Evolutionary conservation across 148 eudicot genomes (phyloP).

Genomic region (Vaccinium corymbosum): DNA sequence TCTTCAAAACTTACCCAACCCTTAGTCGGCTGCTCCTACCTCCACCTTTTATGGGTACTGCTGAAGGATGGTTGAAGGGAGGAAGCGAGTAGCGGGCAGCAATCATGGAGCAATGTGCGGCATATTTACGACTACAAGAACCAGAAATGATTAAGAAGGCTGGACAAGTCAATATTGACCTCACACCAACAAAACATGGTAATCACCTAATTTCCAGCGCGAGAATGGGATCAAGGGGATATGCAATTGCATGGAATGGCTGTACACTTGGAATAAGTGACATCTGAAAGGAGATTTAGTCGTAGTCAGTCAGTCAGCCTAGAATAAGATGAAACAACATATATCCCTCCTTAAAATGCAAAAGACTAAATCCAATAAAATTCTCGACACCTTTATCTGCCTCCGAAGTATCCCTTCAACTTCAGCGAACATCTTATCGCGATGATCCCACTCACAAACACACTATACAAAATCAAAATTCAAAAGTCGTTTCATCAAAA

Average conservation of each 20-base stretch:
- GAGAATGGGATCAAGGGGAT: slow-evolving; percentile 92
- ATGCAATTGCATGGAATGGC: slow-evolving; percentile 98
- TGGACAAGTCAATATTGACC: background rate
- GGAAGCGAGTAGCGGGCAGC: slow-evolving; percentile 86
- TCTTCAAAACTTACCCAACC: slow-evolving; percentile 60
- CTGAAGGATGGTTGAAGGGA: slow-evolving; percentile 68
- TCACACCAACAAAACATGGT: slow-evolving; percentile 5
- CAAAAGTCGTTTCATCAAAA: background rate
- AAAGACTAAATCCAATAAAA: background rate
- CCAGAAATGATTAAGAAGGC: background rate
- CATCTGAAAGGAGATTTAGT: slow-evolving; percentile 46
- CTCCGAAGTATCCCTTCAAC: slow-evolving; percentile 80
- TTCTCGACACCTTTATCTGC: slow-evolving; percentile 69
- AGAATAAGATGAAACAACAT: background rate
- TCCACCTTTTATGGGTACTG: slow-evolving; percentile 56
- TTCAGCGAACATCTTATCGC: slow-evolving; percentile 76
- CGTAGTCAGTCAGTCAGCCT: background rate
- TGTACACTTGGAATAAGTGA: slow-evolving; percentile 92
- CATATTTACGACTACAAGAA: slow-evolving; percentile 76
- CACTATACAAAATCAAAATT: slow-evolving; percentile 44
- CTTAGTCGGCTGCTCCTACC: slow-evolving; percentile 74
- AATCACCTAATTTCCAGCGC: slow-evolving; percentile 86
- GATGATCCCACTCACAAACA: slow-evolving; percentile 89
- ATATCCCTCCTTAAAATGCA: background rate
- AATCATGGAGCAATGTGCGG: slow-evolving; percentile 77